Evolutionary conservation across 768 basidiomycete genomes (phyloP), one percentile per base, ranked within the genome.

Genomic region (Ramaria rubella): DNA sequence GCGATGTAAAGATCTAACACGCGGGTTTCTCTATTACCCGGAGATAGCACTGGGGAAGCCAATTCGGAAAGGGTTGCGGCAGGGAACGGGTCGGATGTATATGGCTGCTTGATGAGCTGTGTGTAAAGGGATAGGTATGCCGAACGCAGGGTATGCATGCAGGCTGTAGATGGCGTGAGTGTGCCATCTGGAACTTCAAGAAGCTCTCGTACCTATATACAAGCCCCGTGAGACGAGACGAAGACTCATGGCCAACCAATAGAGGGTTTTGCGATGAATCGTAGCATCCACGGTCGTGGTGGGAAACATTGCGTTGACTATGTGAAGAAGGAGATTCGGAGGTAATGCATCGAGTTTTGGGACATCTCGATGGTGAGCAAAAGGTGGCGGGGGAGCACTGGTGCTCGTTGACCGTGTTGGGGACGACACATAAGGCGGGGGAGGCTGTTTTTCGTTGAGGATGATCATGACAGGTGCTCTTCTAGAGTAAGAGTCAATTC

Each of bases 1-100:
- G 82, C 81, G 49, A 93, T 86, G 75, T 87, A 91, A 58, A 77
- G 77, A 72, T 93, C 90, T 21, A 93, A 79, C n/a, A 86, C 77
- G 53, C 72, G 68, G 0, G 89, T 88, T 66, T 92, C 90, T 59
- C 89, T 81, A 63, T 90, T 88, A 31, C 77, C 50, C 15, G 67
- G 63, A 11, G 63, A 55, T 5, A 60, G 55, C 15, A 56, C 55
- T 4, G 43, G 55, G 24, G 55, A 56, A 19, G 21, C 14, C 9
- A 45, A 15, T 23, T 46, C 55, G 23, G 43, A 11, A 29, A 27
- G 30, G 9, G 55, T n/a, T 5, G 21, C 55, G 6, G 40, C 21
- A 12, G 55, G 44, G 71, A 90, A 92, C 0, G 90, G 88, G 61
- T 93, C 87, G 43, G 85, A 85, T 4, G 85, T 74, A 69, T 91